These are phyloP conservation scores for Fusarium robinianum DNA, from an alignment of 2,329 filamentous ascomycete genomes.

Conservation along the genomic window DNA sequence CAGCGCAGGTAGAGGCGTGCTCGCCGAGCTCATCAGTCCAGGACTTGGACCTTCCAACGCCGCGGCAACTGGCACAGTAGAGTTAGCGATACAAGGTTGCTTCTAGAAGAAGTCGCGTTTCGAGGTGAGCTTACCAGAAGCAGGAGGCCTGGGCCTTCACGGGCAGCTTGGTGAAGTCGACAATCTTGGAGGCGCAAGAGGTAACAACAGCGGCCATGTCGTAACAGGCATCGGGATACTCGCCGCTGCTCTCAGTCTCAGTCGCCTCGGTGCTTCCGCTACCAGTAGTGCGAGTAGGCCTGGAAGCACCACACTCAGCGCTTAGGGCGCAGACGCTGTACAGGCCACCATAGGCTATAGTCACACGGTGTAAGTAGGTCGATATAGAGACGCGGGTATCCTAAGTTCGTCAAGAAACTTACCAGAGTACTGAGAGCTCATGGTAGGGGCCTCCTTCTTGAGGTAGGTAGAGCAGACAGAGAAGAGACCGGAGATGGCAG, in stretches of 20 bases:
- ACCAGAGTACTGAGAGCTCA: conserved; percentile 35
- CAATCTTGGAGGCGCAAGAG: conserved; percentile 33
- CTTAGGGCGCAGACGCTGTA: conserved; percentile 31
- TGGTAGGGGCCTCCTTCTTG: conserved; percentile 26
- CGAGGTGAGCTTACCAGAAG: conserved; percentile 37
- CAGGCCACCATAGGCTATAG: conserved; percentile 34
- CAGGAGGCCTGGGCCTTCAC: conserved; percentile 38
- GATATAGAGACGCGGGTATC: too few species aligned
- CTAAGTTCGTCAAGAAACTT: background rate
- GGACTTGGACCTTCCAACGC: conserved; percentile 16
- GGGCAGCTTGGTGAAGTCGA: conserved; percentile 34
- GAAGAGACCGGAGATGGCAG: conserved; percentile 33
- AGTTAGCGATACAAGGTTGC: conserved; percentile 17
- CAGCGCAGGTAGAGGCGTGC: conserved; percentile 38
- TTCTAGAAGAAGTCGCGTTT: background rate
- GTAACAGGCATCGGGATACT: conserved; percentile 31
- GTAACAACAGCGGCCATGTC: conserved; percentile 36
- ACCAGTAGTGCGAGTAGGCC: conserved; percentile 4
- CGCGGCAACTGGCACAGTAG: conserved; percentile 32
- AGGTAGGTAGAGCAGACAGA: conserved; percentile 39
- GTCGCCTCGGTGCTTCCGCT: too few species aligned
- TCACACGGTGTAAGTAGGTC: conserved; percentile 16
- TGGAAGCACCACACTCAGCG: conserved; percentile 18
- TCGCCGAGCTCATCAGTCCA: conserved; percentile 41
- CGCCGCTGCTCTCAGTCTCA: too few species aligned